phyloP scores from a whole-genome alignment of 495 filamentous ascomycete genomes.

The Xylaria curta region DNA sequence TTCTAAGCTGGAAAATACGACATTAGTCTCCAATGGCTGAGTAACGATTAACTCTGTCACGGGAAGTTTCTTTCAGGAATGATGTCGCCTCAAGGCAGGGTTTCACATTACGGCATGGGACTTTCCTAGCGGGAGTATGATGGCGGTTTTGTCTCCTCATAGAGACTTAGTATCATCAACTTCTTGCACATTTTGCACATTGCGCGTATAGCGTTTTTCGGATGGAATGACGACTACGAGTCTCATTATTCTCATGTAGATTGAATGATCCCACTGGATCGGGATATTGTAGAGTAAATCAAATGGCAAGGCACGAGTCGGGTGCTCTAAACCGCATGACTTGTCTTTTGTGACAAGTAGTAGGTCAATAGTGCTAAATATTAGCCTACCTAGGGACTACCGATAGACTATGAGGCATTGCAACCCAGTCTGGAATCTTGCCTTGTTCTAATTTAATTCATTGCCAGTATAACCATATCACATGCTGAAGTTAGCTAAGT shows the following conservation, averaged over 20 bases:
- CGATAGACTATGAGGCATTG: not conserved
- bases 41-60: not conserved
- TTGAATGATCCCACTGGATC: conserved; percentile 14
- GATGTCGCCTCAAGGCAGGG: not conserved
- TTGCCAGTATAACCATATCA: not conserved
- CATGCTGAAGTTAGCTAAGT: not conserved
- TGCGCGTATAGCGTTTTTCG: conserved; percentile 1
- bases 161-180: not conserved
- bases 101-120: conserved; percentile 5
- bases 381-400: not conserved
- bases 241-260: conserved; percentile 21
- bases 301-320: conserved; percentile 8
- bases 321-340: not conserved
- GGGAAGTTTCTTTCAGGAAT: not conserved
- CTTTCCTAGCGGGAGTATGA: not conserved
- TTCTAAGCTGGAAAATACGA: not conserved
- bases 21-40: not conserved
- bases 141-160: not conserved
- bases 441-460: not conserved
- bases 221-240: conserved; percentile 14
- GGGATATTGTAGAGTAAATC: conserved; percentile 23
- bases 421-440: not conserved
- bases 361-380: not conserved
- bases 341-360: not conserved
- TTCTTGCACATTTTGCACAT: conserved; percentile 17